These are phyloP conservation scores for Trichoderma sp. DNA, from an alignment of 2,329 filamentous ascomycete genomes.

Conservation along the genomic window DNA sequence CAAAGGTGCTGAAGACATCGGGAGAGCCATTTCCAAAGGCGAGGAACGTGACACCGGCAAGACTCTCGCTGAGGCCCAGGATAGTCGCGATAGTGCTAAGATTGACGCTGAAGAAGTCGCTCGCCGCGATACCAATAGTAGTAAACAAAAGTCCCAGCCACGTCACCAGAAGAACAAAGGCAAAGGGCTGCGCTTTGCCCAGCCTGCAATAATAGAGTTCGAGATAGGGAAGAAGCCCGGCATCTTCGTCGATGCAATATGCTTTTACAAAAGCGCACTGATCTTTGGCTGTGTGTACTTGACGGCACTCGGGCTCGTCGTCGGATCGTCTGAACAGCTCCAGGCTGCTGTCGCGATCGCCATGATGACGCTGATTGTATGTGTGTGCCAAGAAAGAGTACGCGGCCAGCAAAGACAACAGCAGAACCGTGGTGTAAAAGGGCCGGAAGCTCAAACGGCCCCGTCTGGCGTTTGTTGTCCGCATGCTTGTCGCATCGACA, in stretches of 20 bases:
- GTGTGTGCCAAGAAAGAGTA: slow-evolving; percentile 42
- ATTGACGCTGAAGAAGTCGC: slow-evolving; percentile 98
- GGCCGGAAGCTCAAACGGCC: slow-evolving; percentile 48
- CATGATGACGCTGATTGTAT: slow-evolving; percentile 7
- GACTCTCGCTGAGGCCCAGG: slow-evolving; percentile 90
- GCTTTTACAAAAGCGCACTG: slow-evolving; percentile 83
- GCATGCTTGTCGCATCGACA: slow-evolving; percentile 21
- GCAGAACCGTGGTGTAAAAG: slow-evolving; percentile 49
- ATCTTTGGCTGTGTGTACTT: slow-evolving; percentile 75
- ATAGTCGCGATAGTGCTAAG: slow-evolving; percentile 88
- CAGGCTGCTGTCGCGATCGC: slow-evolving; percentile 17
- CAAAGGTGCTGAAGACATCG: slow-evolving; percentile 98
- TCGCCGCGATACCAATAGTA: slow-evolving; percentile 95
- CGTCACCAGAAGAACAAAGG: slow-evolving; percentile 73
- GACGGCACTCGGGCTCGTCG: slow-evolving; percentile 63
- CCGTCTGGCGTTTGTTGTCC: slow-evolving; percentile 24
- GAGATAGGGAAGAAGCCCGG: slow-evolving; percentile 86
- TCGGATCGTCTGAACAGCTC: slow-evolving; percentile 30
- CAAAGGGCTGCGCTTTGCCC: slow-evolving; percentile 66
- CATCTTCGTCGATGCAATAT: slow-evolving; percentile 86
- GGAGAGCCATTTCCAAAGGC: slow-evolving; percentile 98
- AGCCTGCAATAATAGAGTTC: slow-evolving; percentile 87
- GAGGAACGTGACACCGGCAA: slow-evolving; percentile 94
- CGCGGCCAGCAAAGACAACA: slow-evolving; percentile 49
- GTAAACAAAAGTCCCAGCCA: slow-evolving; percentile 93